Evolutionary conservation across 495 filamentous ascomycete genomes (phyloP).

Genomic region (Thermochaetoides thermophila): DNA sequence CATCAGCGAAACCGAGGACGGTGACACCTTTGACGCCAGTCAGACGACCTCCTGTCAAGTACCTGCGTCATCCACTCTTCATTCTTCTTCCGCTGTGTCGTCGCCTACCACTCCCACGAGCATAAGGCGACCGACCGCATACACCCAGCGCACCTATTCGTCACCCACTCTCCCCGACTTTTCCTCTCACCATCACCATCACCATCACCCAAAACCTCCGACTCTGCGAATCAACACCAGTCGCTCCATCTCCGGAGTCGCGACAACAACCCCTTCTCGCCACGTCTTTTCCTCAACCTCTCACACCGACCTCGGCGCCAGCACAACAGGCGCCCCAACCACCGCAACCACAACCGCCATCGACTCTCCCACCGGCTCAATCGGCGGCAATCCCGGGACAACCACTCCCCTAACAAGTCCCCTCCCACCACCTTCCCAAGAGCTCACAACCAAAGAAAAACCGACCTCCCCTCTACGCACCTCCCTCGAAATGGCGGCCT

Average conservation of each 20-base stretch:
- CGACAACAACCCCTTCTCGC: constrained; percentile 22
- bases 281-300: no score
- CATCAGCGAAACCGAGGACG: constrained; percentile 36
- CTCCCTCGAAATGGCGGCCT: constrained; percentile 31
- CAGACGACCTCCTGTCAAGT: constrained; percentile 1
- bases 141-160: constrained; percentile 29
- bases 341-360: constrained; percentile 19
- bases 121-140: no score
- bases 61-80: no score
- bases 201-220: constrained; percentile 18
- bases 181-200: no score
- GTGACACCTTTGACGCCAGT: constrained; percentile 15
- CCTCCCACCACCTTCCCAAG: neutral
- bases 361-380: constrained; percentile 17
- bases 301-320: no score
- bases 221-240: constrained; percentile 29
- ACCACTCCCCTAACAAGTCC: no score
- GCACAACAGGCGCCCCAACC: no score
- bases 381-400: constrained; percentile 6
- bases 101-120: no score
- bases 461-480: constrained; percentile 32
- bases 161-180: constrained; percentile 21
- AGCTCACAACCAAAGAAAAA: constrained; percentile 1
- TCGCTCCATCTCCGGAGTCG: constrained; percentile 12
- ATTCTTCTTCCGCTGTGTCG: no score